Evolutionary conservation across 345 rosid species (phyloP).

Genomic region (Luvunga scandens): DNA sequence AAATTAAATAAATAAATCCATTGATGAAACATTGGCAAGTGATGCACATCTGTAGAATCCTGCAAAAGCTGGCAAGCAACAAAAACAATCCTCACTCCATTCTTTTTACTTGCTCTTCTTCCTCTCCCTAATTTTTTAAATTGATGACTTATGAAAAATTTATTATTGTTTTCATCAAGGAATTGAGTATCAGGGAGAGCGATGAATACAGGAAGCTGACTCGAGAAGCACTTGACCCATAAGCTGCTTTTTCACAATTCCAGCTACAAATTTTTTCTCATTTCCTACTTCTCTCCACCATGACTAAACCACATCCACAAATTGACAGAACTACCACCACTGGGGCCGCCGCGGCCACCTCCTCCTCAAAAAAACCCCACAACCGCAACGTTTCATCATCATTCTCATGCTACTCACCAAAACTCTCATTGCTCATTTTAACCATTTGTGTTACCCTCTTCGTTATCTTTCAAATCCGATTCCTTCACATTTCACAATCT

Average conservation of each 20-base stretch:
- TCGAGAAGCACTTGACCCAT: neutral
- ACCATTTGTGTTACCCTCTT: slow-evolving; percentile 26
- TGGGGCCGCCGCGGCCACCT: neutral
- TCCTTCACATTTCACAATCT: slow-evolving; percentile 20
- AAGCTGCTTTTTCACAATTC: too few relatives aligned
- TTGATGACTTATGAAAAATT: neutral
- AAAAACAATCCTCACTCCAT: neutral
- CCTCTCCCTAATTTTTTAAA: too few relatives aligned
- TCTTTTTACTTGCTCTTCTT: neutral
- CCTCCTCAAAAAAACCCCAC: neutral
- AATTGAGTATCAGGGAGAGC: neutral
- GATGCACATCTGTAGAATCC: neutral
- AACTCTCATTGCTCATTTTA: slow-evolving; percentile 23
- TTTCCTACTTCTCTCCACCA: neutral
- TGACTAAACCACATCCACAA: slow-evolving; percentile 11
- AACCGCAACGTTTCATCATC: neutral
- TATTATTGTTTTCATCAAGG: neutral
- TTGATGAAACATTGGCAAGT: neutral
- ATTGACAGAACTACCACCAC: neutral
- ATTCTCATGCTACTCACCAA: slow-evolving; percentile 21
- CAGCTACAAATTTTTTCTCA: too few relatives aligned
- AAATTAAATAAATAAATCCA: neutral
- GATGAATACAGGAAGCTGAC: neutral
- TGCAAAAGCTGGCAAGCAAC: neutral
- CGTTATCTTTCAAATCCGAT: slow-evolving; percentile 35